A percentile compares a stretch with the other conserved stretches of the same genome.
Conservation (phyloP, 495 filamentous ascomycete genomes). For the Neurospora sp. region DNA sequence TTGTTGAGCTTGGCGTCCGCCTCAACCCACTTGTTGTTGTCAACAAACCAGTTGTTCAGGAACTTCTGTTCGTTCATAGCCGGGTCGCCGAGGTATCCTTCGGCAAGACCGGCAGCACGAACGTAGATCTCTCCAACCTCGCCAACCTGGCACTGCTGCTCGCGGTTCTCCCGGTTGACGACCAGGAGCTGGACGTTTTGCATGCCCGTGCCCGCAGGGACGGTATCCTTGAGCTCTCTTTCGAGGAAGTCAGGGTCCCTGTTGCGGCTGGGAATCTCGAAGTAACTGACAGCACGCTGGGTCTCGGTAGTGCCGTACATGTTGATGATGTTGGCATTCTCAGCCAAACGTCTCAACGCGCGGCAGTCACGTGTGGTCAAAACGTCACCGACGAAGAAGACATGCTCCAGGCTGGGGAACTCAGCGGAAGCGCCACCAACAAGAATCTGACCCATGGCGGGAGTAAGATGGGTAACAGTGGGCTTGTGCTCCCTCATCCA, state of each 20-base stretch:
- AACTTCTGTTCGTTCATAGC: conserved; percentile 74
- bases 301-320: conserved; percentile 94
- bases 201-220: conserved; percentile 87
- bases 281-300: conserved; percentile 79
- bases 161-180: conserved; percentile 67
- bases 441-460: conserved; percentile 93
- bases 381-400: conserved; percentile 92
- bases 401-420: conserved; percentile 68
- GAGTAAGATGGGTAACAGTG: conserved; percentile 86
- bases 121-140: conserved; percentile 85
- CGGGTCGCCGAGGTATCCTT: conserved; percentile 68
- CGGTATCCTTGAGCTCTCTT: conserved; percentile 56
- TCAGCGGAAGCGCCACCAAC: conserved; percentile 72
- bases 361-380: conserved; percentile 80
- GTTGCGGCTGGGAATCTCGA: conserved; percentile 62
- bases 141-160: conserved; percentile 65
- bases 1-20: conserved; percentile 45
- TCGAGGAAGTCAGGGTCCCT: conserved; percentile 60
- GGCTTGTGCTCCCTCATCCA: conserved; percentile 78
- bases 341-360: conserved; percentile 65
- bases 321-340: conserved; percentile 73
- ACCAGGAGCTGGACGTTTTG: conserved; percentile 86
- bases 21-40: conserved; percentile 61
- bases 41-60: conserved; percentile 79
- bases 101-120: conserved; percentile 79